These are phyloP conservation scores for Pichia gijzeniarum DNA, from an alignment of 805 yeast genomes.

Conservation along the genomic window DNA sequence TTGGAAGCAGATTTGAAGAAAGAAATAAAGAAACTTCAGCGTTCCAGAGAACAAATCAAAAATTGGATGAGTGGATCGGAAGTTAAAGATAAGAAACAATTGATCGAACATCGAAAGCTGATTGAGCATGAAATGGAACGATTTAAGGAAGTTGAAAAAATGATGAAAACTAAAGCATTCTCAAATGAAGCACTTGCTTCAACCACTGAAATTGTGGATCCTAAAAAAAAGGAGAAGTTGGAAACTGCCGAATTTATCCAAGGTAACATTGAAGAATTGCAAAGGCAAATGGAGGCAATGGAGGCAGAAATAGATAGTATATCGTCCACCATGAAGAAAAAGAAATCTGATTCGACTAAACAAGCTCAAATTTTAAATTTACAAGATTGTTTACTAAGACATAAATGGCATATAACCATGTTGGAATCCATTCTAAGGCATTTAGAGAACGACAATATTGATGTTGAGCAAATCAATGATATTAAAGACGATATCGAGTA, in stretches of 20 bases:
- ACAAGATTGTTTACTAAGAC: constrained; percentile 60
- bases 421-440: constrained; percentile 72
- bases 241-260: constrained; percentile 68
- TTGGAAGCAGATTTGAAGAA: constrained; percentile 87
- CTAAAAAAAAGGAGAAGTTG: constrained; percentile 71
- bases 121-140: constrained; percentile 87
- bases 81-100: constrained; percentile 79
- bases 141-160: constrained; percentile 89
- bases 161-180: constrained; percentile 89
- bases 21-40: constrained; percentile 90
- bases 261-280: constrained; percentile 69
- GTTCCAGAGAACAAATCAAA: constrained; percentile 91
- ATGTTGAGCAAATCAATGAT: constrained; percentile 67
- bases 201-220: constrained; percentile 55
- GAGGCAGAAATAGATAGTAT: constrained; percentile 65
- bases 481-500: constrained; percentile 87
- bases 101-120: constrained; percentile 66
- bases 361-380: constrained; percentile 57
- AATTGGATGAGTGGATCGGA: constrained; percentile 90
- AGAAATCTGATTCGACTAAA: constrained; percentile 46
- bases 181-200: constrained; percentile 82
- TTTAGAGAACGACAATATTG: constrained; percentile 74
- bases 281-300: constrained; percentile 69
- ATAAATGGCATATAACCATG: constrained; percentile 69
- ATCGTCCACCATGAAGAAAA: constrained; percentile 46